Evolutionary conservation across 495 filamentous ascomycete species (phyloP).

Genomic region (Tetracladium marchalianum): DNA sequence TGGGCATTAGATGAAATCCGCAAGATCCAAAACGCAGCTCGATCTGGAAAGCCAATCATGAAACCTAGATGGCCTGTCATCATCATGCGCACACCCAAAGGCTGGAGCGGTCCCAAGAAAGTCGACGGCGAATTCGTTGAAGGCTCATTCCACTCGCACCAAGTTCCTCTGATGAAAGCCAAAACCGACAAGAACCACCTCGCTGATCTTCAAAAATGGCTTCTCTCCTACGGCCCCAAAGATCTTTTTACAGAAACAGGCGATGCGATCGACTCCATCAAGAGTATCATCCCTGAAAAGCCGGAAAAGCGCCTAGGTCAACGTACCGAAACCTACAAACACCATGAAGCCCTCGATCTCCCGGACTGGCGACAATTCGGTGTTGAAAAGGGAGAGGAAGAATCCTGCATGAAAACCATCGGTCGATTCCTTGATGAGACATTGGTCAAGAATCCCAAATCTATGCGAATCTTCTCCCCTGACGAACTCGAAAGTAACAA

Average conservation of each 20-base stretch:
- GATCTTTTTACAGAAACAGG: constrained; percentile 50
- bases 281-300: constrained; percentile 44
- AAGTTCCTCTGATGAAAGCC: constrained; percentile 58
- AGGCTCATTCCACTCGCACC: constrained; percentile 62
- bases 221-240: constrained; percentile 47
- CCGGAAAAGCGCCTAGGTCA: constrained; percentile 55
- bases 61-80: constrained; percentile 59
- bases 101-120: constrained; percentile 61
- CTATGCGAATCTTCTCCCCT: constrained; percentile 57
- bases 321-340: constrained; percentile 45
- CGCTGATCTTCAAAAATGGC: constrained; percentile 48
- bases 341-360: constrained; percentile 38
- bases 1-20: constrained; percentile 59
- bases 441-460: constrained; percentile 48
- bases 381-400: constrained; percentile 39
- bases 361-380: constrained; percentile 51
- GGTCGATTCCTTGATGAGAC: constrained; percentile 49
- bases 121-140: constrained; percentile 58
- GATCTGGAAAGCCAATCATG: constrained; percentile 51
- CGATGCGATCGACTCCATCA: constrained; percentile 38
- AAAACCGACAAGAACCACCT: constrained; percentile 48
- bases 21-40: constrained; percentile 56
- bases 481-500: constrained; percentile 71
- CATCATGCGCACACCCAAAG: constrained; percentile 26
- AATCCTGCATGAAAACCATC: constrained; percentile 53